Conservation (phyloP, 805 yeast species). For the Candida ascalaphidarum region DNA sequence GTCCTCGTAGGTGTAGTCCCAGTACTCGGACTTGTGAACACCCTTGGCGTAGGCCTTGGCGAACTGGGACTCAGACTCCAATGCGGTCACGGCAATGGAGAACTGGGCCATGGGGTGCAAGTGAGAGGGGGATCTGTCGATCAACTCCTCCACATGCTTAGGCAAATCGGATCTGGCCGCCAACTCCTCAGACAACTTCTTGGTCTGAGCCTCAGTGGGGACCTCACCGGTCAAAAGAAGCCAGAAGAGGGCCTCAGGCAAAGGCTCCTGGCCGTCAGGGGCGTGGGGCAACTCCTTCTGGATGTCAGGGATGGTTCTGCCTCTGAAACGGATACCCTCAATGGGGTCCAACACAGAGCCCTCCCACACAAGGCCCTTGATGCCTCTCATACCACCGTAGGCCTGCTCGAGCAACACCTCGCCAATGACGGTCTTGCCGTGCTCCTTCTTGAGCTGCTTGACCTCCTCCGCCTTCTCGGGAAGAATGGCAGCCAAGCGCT, state of each 20-base stretch:
- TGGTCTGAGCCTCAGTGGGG: constrained; percentile 54
- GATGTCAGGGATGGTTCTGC: constrained; percentile 65
- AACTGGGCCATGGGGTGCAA: constrained; percentile 83
- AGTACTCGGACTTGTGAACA: constrained; percentile 58
- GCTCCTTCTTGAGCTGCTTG: constrained; percentile 79
- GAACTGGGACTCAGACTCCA: constrained; percentile 63
- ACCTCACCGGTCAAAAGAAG: constrained; percentile 65
- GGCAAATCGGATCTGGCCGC: constrained; percentile 63
- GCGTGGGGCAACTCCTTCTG: constrained; percentile 59
- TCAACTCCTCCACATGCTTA: constrained; percentile 47
- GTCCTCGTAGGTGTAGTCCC: constrained; percentile 74
- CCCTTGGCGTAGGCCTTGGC: constrained; percentile 69
- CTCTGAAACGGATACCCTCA: constrained; percentile 74
- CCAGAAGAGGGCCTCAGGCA: constrained; percentile 77
- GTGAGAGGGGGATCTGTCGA: constrained; percentile 56
- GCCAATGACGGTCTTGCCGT: constrained; percentile 67
- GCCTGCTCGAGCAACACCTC: constrained; percentile 37
- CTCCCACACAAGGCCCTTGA: constrained; percentile 71
- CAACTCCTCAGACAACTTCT: constrained; percentile 48
- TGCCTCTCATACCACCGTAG: constrained; percentile 77
- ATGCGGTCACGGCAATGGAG: constrained; percentile 65
- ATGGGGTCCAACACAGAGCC: constrained; percentile 70
- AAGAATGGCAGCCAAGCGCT: constrained; percentile 85
- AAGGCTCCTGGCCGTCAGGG: constrained; percentile 50
- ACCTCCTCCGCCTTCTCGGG: constrained; percentile 91